Evolutionary conservation across 2,329 filamentous ascomycete species (phyloP).

Genomic region (Aspergillus sp.): DNA sequence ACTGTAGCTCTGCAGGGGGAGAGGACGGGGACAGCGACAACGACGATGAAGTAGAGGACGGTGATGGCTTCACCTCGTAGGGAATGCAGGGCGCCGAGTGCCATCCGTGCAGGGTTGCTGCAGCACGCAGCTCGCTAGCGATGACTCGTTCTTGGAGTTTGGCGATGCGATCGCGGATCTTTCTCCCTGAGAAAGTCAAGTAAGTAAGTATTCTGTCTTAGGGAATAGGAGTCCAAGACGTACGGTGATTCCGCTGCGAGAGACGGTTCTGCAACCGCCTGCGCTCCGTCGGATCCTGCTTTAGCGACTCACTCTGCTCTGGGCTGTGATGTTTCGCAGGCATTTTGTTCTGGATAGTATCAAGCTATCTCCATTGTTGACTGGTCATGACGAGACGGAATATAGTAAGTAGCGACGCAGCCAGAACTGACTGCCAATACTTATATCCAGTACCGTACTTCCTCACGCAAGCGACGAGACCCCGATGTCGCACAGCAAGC

Average conservation of each 20-base stretch:
- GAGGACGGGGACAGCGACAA: not conserved
- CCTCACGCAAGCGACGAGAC: not conserved
- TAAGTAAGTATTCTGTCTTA: not conserved
- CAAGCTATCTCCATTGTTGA: conserved; percentile 3
- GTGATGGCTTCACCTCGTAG: conserved; percentile 13
- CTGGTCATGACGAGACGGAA: conserved; percentile 1
- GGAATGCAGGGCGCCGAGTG: conserved; percentile 16
- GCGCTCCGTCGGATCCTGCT: conserved; percentile 32
- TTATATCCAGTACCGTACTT: conserved; percentile 3
- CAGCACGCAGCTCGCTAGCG: conserved; percentile 32
- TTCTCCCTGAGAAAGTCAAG: conserved; percentile 23
- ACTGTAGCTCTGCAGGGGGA: conserved; percentile 4
- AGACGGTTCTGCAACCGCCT: conserved; percentile 33
- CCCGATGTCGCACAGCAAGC: not conserved
- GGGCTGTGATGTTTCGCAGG: not conserved
- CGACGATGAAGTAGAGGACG: conserved; percentile 11
- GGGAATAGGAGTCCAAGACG: not conserved
- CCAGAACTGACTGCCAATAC: conserved; percentile 27
- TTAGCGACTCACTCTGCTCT: conserved; percentile 2
- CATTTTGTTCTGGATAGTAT: conserved; percentile 1
- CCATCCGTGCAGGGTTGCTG: conserved; percentile 30
- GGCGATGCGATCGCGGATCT: conserved; percentile 35
- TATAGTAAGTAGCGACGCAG: conserved; percentile 30
- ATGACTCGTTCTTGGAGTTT: conserved; percentile 37
- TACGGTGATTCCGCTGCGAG: conserved; percentile 35